These are phyloP conservation scores for Stentor coeruleus DNA, from an alignment of 73 alveolate species.

Conservation along the genomic window DNA sequence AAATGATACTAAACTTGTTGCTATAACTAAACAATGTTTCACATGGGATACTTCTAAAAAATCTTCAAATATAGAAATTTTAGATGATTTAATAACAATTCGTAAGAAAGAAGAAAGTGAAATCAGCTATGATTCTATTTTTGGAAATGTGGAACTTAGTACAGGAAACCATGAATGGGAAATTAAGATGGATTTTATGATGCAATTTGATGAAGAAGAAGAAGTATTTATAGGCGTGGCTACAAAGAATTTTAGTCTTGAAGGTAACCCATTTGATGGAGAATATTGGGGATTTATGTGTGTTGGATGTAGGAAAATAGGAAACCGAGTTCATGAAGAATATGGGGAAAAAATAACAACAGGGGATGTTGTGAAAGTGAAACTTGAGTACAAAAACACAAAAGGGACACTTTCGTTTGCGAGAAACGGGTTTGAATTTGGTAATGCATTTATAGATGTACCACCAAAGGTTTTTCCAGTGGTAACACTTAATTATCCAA, in stretches of 20 bases:
- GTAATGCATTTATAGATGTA: conserved; percentile 40
- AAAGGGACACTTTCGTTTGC: conserved; percentile 38
- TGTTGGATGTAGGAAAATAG: conserved; percentile 30
- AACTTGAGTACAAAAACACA: conserved; percentile 34
- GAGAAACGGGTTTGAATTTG: conserved; percentile 38
- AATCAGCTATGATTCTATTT: conserved; percentile 26
- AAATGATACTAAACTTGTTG: neutral
- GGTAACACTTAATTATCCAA: conserved; percentile 32
- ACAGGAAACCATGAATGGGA: conserved; percentile 46
- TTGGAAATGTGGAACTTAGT: conserved; percentile 32
- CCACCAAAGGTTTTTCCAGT: conserved; percentile 36
- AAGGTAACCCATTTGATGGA: conserved; percentile 24
- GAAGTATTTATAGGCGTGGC: conserved; percentile 48
- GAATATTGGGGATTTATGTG: conserved; percentile 44
- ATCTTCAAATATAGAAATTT: conserved; percentile 29
- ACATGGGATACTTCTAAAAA: conserved; percentile 37
- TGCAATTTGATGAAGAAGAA: conserved; percentile 36
- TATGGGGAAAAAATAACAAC: conserved; percentile 39
- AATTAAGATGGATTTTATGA: conserved; percentile 35
- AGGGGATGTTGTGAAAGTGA: conserved; percentile 38
- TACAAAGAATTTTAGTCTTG: conserved; percentile 24
- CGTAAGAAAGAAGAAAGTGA: conserved; percentile 41
- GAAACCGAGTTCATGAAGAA: conserved; percentile 28
- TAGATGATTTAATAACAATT: conserved; percentile 32
- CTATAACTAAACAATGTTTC: neutral